A percentile compares a stretch with the other conserved stretches of the same genome.
phyloP scores from a whole-genome alignment of 2,329 filamentous ascomycete genomes.

The Colletotrichum horii region DNA sequence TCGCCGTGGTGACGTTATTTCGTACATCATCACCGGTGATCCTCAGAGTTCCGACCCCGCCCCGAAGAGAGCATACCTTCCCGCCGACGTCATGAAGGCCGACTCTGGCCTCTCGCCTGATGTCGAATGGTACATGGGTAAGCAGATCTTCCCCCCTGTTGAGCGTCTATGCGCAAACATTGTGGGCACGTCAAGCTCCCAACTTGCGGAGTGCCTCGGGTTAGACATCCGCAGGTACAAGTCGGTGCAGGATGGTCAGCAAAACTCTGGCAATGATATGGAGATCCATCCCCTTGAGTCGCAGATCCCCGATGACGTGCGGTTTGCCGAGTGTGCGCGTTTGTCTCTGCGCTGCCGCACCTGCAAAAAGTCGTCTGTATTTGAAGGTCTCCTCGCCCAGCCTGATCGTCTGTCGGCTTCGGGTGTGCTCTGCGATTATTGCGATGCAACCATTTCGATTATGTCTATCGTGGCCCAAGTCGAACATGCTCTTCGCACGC shows the following conservation, averaged over 20 bases:
- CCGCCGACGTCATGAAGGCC: conserved; percentile 81
- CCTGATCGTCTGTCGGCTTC: conserved; percentile 69
- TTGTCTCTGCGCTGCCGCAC: conserved; percentile 80
- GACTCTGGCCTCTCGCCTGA: conserved; percentile 82
- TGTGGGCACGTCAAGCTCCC: conserved; percentile 85
- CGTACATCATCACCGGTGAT: conserved; percentile 89
- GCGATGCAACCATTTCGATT: conserved; percentile 68
- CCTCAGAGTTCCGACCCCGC: conserved; percentile 69
- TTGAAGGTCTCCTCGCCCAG: conserved; percentile 74
- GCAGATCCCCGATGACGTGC: conserved; percentile 88
- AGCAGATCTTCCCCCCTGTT: conserved; percentile 97
- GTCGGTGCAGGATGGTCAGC: conserved; percentile 46
- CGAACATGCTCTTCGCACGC: conserved; percentile 79
- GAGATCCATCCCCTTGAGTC: conserved; percentile 93
- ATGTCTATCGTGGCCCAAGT: conserved; percentile 85
- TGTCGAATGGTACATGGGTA: conserved; percentile 97
- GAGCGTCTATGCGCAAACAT: conserved; percentile 98
- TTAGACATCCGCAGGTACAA: conserved; percentile 89
- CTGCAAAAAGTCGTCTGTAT: conserved; percentile 75
- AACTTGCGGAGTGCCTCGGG: conserved; percentile 91
- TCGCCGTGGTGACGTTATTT: conserved; percentile 93
- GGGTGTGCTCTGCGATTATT: conserved; percentile 75
- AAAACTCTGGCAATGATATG: conserved; percentile 58
- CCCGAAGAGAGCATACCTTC: conserved; percentile 87
- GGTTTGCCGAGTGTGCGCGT: conserved; percentile 82